Base-by-base conservation (phyloP, 441 rosid genomes). In the Gossypium schwendimanii region DNA sequence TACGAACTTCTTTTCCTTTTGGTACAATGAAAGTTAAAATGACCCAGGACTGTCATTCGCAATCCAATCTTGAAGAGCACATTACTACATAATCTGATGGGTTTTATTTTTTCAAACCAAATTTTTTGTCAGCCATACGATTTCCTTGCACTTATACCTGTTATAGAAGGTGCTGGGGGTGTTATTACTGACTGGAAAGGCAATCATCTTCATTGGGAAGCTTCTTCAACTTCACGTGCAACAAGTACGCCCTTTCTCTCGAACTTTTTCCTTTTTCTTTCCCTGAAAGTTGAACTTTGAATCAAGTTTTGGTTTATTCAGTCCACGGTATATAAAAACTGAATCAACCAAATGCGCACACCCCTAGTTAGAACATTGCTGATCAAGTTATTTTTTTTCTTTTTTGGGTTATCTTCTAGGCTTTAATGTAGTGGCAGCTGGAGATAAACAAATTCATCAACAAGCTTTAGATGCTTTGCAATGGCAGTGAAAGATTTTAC, bases 161-260 rank as follows among this genome's bases (percentile, higher is more conserved):
- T 95, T 70, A 89, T 93, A 69, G 94, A 90, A 81, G 98, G 98
- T 21, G 90, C 97, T 49, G 98, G 97, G 45, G 98, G 99, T 49
- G 78, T 82, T 24, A 85, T 93, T 80, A 95, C 98, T 3, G 91
- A 91, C 73, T 95, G 98, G 98, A 86, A 84, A 54, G 89, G 99
- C 21, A 72, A 85, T 24, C 76, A 73, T 57, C 92, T 91, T 60
- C 50, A 61, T 72, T 95, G 99, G 99, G 84, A 90, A 77, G 96
- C 91, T 75, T 88, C 96, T 62, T 73, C 91, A 20, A 83, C 79
- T 79, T 80, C 90, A 69, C 79, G 39, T 36, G 86, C 88, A 39
- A 71, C 90, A 81, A 86, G 99, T 95, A 85, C 11, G 85, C 50
- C 28, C 36, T 28, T 33, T 0, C 62, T 59, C 45, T 44, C 28